These are phyloP conservation scores for Plasmodium coatneyi DNA, from an alignment of 169 alveolate species.

Conservation along the genomic window DNA sequence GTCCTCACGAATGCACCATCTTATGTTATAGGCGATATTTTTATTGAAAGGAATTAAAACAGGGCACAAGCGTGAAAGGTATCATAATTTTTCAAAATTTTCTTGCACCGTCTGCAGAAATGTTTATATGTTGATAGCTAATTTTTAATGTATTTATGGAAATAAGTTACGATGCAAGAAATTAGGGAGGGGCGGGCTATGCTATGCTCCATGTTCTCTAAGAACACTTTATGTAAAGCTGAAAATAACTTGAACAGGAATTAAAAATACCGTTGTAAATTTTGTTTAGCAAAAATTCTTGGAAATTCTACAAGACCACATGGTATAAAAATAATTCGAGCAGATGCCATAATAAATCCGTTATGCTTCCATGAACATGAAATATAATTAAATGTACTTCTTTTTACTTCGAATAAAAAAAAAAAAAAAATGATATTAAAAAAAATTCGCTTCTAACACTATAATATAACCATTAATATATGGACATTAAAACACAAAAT, in stretches of 20 bases:
- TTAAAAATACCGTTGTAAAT: neutral
- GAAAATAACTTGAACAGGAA: neutral
- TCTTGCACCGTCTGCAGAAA: neutral
- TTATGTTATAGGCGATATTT: neutral
- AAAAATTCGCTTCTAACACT: neutral
- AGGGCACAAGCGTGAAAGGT: neutral
- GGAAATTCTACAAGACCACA: neutral
- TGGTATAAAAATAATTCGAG: neutral
- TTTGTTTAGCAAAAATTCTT: neutral
- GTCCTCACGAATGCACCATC: neutral
- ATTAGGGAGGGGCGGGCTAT: neutral
- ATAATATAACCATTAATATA: neutral
- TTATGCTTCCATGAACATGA: neutral
- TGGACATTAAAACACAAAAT: neutral
- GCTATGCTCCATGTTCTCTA: neutral
- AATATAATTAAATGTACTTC: neutral
- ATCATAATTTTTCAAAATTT: neutral
- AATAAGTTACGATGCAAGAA: neutral
- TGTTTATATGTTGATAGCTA: neutral
- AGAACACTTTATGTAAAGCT: neutral
- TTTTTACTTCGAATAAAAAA: neutral
- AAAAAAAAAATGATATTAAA: neutral
- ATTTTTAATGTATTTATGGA: neutral
- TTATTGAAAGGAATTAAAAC: neutral
- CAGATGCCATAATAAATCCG: neutral